Evolutionary conservation across 352 stramenopile species (phyloP), one percentile per base, ranked within the genome.

Genomic region (Phytophthora foliorum): DNA sequence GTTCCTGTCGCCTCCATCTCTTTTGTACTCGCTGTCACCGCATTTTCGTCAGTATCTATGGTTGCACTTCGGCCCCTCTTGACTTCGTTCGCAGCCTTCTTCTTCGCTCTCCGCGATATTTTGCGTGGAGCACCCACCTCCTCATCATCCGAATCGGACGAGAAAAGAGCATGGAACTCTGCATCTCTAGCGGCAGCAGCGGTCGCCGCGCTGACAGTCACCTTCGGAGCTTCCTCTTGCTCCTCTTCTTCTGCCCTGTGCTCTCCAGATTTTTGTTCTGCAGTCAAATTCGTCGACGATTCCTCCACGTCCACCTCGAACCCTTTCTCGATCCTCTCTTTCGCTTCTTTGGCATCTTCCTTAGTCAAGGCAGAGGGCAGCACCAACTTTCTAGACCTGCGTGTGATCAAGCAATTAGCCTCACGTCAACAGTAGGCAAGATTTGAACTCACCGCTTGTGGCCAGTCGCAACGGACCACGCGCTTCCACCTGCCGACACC

Each of bases 351-450:
- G 0, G 77, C 77, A 22, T 77, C 60, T 53, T 77, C 59, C 4
- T 71, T 61, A n/a, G 75, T 67, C 51, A 88, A 61, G 11, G 77
- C 75, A 6, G 80, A 86, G 27, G 64, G 72, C 17, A 88, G 27
- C 6, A 66, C 22, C 31, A 73, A 42, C 36, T 68, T 76, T 25
- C 36, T 70, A 24, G 24, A 56, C 22, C 63, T 66, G 16, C 9
- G 29, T 11, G 22, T 34, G n/a, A 49, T 36, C 38, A 55, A 32
- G 42, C 4, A 51, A 41, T 74, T 22, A 72, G 50, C 6, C n/a
- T n/a, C n/a, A 41, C 21, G 6, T 27, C n/a, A 51, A 21, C 9
- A 34, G 3, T 24, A 4, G 16, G 11, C 9, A 61, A 50, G 34
- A 41, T 38, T 17, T 27, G 29, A 38, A 46, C 71, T 25, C 67